These are phyloP conservation scores for Pichia sp. DNA, from an alignment of 1,139 yeast species.

Conservation along the genomic window DNA sequence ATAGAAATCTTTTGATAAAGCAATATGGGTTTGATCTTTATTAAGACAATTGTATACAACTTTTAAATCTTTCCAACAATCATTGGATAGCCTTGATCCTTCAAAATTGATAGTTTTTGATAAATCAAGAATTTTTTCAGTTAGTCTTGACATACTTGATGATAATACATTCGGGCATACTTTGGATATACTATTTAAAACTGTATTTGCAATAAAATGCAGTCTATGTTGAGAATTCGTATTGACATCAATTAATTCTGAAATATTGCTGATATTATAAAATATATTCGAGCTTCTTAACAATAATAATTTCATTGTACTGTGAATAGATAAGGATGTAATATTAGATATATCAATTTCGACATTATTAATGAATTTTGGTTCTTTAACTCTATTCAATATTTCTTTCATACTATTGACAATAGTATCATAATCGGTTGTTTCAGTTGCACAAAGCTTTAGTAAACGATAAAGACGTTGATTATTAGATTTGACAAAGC, in stretches of 20 bases:
- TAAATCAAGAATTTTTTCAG: conserved; percentile 27
- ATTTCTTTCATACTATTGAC: conserved; percentile 58
- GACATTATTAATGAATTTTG: conserved; percentile 35
- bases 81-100: conserved; percentile 20
- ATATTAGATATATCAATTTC: conserved; percentile 23
- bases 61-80: conserved; percentile 36
- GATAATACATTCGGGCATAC: conserved; percentile 61
- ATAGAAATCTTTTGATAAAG: conserved; percentile 16
- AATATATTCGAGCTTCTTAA: conserved; percentile 57
- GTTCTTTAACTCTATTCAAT: conserved; percentile 45
- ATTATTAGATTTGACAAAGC: conserved; percentile 49
- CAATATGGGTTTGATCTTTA: conserved; percentile 34
- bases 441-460: conserved; percentile 48
- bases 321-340: conserved; percentile 43
- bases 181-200: conserved; percentile 55
- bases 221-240: conserved; percentile 33
- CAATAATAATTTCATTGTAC: conserved; percentile 48
- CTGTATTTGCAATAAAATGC: conserved; percentile 39
- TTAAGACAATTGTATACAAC: conserved; percentile 57
- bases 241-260: conserved; percentile 45
- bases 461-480: conserved; percentile 51
- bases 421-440: conserved; percentile 55
- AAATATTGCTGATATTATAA: conserved; percentile 61
- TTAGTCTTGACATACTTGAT: conserved; percentile 49
- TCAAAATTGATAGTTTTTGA: conserved; percentile 1